Conservation (phyloP, 805 yeast genomes). For the Hemisphaericaspora nanyangensis region DNA sequence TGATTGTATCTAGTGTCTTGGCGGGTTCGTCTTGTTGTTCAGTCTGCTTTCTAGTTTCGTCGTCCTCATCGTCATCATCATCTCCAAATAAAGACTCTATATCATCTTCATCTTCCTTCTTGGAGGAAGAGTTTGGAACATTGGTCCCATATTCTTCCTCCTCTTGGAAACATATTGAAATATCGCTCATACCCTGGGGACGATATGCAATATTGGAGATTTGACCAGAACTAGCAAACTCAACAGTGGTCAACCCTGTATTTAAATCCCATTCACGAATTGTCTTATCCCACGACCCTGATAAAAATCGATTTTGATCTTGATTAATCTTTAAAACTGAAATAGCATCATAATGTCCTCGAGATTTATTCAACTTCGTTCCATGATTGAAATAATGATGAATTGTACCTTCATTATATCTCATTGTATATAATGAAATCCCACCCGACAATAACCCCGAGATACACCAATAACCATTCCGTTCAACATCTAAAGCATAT, state of each 20-base stretch:
- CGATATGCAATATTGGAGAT: conserved; percentile 71
- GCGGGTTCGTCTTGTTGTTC: conserved; percentile 13
- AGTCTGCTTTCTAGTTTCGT: conserved; percentile 7
- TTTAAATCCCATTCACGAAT: conserved; percentile 83
- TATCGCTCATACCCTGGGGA: conserved; percentile 51
- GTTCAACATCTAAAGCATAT: conserved; percentile 78
- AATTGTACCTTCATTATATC: conserved; percentile 78
- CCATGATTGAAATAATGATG: conserved; percentile 62
- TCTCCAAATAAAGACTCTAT: conserved; percentile 15
- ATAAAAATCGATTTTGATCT: conserved; percentile 59
- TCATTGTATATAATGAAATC: conserved; percentile 74
- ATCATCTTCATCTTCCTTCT: conserved; percentile 14
- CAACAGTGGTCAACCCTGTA: conserved; percentile 52
- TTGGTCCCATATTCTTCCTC: conserved; percentile 7
- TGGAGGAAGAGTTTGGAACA: no score
- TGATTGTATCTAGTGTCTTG: conserved; percentile 7
- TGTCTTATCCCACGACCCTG: conserved; percentile 89
- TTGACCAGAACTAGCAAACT: conserved; percentile 67
- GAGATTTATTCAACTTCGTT: conserved; percentile 16
- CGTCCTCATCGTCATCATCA: conserved; percentile 37
- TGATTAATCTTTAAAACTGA: conserved; percentile 64
- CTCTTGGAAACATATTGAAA: conserved; percentile 26
- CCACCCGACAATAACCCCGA: conserved; percentile 86
- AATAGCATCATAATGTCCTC: conserved; percentile 70
- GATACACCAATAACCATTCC: conserved; percentile 77